Evolutionary conservation across 805 yeast species (phyloP), one percentile per base, ranked within the genome.

Genomic region (Wickerhamiella siamensis): DNA sequence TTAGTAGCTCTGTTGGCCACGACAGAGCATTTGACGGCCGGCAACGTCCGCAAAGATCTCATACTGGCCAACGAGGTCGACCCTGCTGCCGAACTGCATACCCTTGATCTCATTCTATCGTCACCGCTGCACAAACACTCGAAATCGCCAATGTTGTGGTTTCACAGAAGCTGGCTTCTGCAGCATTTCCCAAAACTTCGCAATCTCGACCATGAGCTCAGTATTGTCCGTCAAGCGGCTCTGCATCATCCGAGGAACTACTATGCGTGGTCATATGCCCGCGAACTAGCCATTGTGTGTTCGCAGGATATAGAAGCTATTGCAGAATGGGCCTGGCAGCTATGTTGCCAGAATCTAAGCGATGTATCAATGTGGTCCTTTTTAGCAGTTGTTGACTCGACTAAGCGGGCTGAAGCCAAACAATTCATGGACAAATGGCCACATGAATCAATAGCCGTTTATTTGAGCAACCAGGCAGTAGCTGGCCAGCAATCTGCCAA

Each of bases 221-320:
- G 40, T 14, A 41, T 55, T 1, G 58, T 70, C 1, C 41, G 57
- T 2, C 39, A 38, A 6, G 67, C 76, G 0, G 62, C 63, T 0
- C 51, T 45, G 19, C 45, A 52, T 10, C 77, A 72, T 48, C 66
- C 66, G 8, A 50, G 62, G 34, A 72, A 70, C 50, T 72, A 72
- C 49, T 71, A 71, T 42, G 72, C 75, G 0, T 63, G 70, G 64
- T 51, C 56, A n/a, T 58, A 62, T 43, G 56, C 67, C 4, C 54
- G 67, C 22, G 55, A 60, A 55, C 40, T 59, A 16, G 19, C 24
- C 31, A n/a, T n/a, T n/a, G 16, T 24, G 19, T 15, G 38, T 4
- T 17, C 8, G 6, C 10, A 20, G 29, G 19, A 14, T 19, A 16
- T 9, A 17, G 22, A 3, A 17, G 24, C 17, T 3, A 6, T 43